A percentile compares a stretch with the other conserved stretches of the same genome.
phyloP scores from a whole-genome alignment of 129 eudicot species.

The Cynara cardunculus region DNA sequence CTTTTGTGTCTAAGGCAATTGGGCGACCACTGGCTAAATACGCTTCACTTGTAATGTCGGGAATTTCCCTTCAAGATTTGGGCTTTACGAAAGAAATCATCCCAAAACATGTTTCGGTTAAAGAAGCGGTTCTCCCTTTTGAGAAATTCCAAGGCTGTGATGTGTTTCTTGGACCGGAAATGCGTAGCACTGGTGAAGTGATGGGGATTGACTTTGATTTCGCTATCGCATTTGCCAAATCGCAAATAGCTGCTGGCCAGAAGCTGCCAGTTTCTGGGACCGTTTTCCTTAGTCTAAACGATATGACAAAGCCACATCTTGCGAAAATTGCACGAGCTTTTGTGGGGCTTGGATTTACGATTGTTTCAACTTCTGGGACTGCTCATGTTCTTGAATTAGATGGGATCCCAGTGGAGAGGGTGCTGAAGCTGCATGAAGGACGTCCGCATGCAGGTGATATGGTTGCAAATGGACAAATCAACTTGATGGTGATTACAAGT shows the following conservation, averaged over 20 bases:
- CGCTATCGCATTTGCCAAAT: slow-evolving; percentile 85
- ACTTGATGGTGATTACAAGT: slow-evolving; percentile 88
- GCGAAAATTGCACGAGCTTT: slow-evolving; percentile 69
- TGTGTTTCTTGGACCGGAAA: slow-evolving; percentile 89
- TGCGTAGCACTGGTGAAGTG: slow-evolving; percentile 98
- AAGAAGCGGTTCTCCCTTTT: slow-evolving; percentile 92
- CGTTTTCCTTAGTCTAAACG: slow-evolving; percentile 78
- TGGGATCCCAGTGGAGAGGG: slow-evolving; percentile 78
- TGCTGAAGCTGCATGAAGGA: slow-evolving; percentile 92
- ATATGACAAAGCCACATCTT: slow-evolving; percentile 75
- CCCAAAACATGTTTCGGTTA: slow-evolving; percentile 76
- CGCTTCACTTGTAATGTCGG: slow-evolving; percentile 94
- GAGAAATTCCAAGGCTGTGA: slow-evolving; percentile 96
- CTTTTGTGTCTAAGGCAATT: slow-evolving; percentile 92
- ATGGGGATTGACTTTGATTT: slow-evolving; percentile 72
- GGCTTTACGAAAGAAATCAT: slow-evolving; percentile 72
- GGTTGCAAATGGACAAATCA: slow-evolving; percentile 85
- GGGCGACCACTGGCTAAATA: slow-evolving; percentile 96
- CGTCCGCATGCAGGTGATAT: slow-evolving; percentile 92
- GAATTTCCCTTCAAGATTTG: slow-evolving; percentile 69
- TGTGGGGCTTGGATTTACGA: slow-evolving; percentile 54
- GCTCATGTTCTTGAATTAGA: slow-evolving; percentile 78
- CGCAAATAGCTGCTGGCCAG: slow-evolving; percentile 93
- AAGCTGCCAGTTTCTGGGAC: slow-evolving; percentile 79
- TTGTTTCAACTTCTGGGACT: slow-evolving; percentile 85